A percentile compares a stretch with the other conserved stretches of the same genome.
Conservation (phyloP, 345 rosid species). For the Nephelium lappaceum region DNA sequence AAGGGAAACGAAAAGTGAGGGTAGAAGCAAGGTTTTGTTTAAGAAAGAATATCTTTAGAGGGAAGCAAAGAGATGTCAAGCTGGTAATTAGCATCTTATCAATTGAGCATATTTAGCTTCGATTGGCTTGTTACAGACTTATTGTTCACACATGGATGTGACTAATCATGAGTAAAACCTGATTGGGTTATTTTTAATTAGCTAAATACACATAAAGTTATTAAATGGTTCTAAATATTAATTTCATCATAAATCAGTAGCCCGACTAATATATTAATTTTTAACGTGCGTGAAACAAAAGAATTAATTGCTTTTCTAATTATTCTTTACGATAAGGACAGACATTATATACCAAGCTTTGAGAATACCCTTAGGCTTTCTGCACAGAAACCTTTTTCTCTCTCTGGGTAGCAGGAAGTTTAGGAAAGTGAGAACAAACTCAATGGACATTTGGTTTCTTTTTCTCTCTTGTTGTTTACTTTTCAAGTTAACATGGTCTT, state of each 20-base stretch:
- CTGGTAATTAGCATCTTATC: conserved; percentile 11
- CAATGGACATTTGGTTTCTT: neutral
- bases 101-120: neutral
- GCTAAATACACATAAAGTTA: too few species aligned
- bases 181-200: too few species aligned
- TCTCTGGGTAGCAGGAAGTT: conserved; percentile 28
- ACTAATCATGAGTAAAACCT: neutral
- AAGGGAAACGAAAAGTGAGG: conserved; percentile 14
- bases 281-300: too few species aligned
- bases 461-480: neutral
- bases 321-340: neutral
- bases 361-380: conserved; percentile 20
- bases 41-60: conserved; percentile 43
- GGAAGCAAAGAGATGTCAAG: conserved; percentile 42
- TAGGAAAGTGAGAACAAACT: conserved; percentile 19
- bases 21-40: conserved; percentile 19
- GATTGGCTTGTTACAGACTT: neutral
- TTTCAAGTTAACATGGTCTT: conserved; percentile 28
- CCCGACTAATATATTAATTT: too few species aligned
- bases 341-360: conserved; percentile 19
- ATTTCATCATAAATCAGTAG: too few species aligned
- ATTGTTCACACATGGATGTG: neutral
- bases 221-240: too few species aligned
- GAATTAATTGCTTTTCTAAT: too few species aligned
- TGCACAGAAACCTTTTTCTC: conserved; percentile 3